Percentiles rank a stretch among this genome's conserved stretches.
Conservation (phyloP, 768 basidiomycete species). For the Saitozyma sp. region DNA sequence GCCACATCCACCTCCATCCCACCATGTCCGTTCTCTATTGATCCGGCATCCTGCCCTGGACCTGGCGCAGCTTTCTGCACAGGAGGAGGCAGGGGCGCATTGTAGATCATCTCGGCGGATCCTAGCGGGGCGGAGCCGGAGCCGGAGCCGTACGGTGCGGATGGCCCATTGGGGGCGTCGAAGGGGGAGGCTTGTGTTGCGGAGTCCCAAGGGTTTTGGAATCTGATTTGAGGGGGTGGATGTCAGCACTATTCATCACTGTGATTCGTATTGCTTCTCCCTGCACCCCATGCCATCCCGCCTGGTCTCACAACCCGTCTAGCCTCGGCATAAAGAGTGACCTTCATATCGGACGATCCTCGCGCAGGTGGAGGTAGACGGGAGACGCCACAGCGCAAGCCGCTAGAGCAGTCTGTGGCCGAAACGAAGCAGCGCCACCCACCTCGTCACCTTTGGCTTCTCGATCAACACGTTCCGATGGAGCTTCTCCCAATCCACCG, state of each 20-base stretch:
- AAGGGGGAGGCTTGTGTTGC: conserved; percentile 18
- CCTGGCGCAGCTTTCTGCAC: conserved; percentile 19
- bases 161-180: not conserved
- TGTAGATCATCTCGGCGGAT: conserved; percentile 21
- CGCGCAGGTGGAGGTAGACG: too few species aligned
- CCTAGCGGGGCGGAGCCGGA: too few species aligned
- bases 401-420: too few species aligned
- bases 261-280: not conserved
- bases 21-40: conserved; percentile 3
- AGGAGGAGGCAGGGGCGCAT: conserved; percentile 40
- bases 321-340: too few species aligned
- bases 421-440: conserved; percentile 4
- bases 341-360: too few species aligned
- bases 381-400: too few species aligned
- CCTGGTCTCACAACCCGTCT: too few species aligned
- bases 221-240: conserved; percentile 15
- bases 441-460: conserved; percentile 89
- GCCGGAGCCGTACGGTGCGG: too few species aligned
- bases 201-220: conserved; percentile 43
- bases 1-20: conserved; percentile 32
- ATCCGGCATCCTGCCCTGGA: conserved; percentile 1
- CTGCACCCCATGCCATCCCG: too few species aligned
- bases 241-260: not conserved
- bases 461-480: conserved; percentile 79
- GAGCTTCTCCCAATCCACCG: conserved; percentile 73